Evolutionary conservation across 2,329 filamentous ascomycete genomes (phyloP).

Genomic region (Ophiostoma fasciatum): DNA sequence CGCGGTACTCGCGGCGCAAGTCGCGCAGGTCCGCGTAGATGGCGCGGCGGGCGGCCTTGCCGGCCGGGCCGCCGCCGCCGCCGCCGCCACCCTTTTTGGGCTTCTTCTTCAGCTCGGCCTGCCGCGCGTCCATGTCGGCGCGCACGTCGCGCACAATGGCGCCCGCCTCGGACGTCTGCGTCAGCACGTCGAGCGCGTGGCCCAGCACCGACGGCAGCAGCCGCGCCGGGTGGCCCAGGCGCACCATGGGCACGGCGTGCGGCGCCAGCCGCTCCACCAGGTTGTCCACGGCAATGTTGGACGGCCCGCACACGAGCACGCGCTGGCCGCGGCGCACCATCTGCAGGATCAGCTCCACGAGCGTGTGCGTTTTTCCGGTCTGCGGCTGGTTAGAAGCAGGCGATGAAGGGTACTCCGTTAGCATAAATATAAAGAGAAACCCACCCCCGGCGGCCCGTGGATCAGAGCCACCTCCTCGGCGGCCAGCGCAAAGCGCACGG

Average conservation of each 20-base stretch:
- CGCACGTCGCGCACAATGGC: conserved; percentile 81
- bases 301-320: conserved; percentile 87
- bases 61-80: background rate
- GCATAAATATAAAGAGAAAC: conserved; percentile 17
- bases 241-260: conserved; percentile 73
- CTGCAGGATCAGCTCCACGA: conserved; percentile 93
- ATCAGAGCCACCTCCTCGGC: conserved; percentile 75
- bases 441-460: conserved; percentile 76
- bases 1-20: conserved; percentile 73
- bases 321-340: conserved; percentile 58
- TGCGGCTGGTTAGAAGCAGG: conserved; percentile 17
- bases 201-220: conserved; percentile 75
- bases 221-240: conserved; percentile 83
- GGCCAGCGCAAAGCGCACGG: conserved; percentile 68
- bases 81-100: conserved; percentile 47
- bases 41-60: conserved; percentile 47
- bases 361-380: conserved; percentile 92
- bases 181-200: conserved; percentile 84
- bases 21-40: conserved; percentile 80
- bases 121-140: conserved; percentile 84
- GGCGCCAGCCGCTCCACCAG: conserved; percentile 84
- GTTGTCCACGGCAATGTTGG: conserved; percentile 96
- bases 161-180: conserved; percentile 78
- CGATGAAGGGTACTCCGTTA: too few species aligned
- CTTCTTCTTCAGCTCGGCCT: conserved; percentile 60